phyloP scores from a whole-genome alignment of 1,139 yeast species.

The Arxiozyma bovina region DNA sequence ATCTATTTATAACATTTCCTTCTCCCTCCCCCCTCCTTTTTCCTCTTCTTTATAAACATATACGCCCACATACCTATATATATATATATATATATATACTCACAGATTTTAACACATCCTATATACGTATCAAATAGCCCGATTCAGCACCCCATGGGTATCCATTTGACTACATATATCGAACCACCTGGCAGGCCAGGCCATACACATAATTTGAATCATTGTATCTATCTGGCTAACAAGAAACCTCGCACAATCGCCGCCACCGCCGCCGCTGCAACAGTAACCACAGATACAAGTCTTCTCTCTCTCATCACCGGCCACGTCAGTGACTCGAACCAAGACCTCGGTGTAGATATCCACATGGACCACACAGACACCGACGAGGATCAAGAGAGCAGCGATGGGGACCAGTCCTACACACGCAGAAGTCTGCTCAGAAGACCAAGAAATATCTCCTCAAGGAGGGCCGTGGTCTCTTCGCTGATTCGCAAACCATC shows the following conservation, averaged over 20 bases:
- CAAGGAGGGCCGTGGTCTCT: background rate
- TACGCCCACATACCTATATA: too few species aligned
- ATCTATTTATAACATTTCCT: too few species aligned
- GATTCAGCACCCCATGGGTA: background rate
- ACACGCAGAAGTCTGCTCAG: background rate
- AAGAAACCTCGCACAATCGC: background rate
- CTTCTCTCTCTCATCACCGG: background rate
- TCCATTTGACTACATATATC: constrained; percentile 4
- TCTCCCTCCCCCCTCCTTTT: too few species aligned
- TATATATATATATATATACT: background rate
- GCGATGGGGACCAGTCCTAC: background rate
- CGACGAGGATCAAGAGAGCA: background rate
- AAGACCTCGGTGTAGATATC: background rate
- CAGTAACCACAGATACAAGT: too few species aligned
- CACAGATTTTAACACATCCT: background rate
- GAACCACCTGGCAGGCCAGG: constrained; percentile 1
- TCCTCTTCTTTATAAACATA: too few species aligned
- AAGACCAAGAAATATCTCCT: background rate
- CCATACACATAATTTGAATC: background rate
- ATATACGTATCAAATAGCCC: background rate
- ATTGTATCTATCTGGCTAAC: background rate
- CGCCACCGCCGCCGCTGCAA: background rate
- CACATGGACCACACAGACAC: background rate
- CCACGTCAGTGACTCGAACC: background rate
- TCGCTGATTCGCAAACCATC: background rate